Evolutionary conservation across 2,329 filamentous ascomycete genomes (phyloP).

Genomic region (Aureobasidium sp.): DNA sequence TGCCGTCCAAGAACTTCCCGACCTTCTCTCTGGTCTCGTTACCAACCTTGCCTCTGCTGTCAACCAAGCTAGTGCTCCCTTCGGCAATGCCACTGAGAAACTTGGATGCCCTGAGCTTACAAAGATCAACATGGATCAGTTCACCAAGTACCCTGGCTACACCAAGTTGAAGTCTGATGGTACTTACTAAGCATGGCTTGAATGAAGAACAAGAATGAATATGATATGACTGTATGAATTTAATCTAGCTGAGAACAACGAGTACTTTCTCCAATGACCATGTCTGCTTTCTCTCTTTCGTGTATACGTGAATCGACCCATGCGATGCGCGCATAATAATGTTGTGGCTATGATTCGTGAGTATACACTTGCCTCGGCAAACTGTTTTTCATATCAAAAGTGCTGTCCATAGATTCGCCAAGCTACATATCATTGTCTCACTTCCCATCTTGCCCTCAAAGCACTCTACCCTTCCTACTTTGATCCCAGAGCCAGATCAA

Average conservation of each 20-base stretch:
- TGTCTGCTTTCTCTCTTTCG: neutral
- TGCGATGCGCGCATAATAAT: neutral
- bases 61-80: slow-evolving; percentile 29
- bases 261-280: neutral
- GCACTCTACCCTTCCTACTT: neutral
- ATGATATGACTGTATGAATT: neutral
- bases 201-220: neutral
- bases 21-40: slow-evolving; percentile 36
- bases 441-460: neutral
- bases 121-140: slow-evolving; percentile 24
- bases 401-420: too few relatives aligned
- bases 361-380: too few relatives aligned
- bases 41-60: slow-evolving; percentile 28
- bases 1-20: slow-evolving; percentile 37
- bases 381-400: too few relatives aligned
- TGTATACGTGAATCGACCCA: neutral
- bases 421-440: neutral
- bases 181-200: neutral
- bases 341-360: too few relatives aligned
- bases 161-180: slow-evolving; percentile 17
- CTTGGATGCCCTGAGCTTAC: slow-evolving; percentile 26
- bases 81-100: slow-evolving; percentile 20
- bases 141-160: slow-evolving; percentile 26
- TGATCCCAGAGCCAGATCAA: slow-evolving; percentile 8
- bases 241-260: neutral